Evolutionary conservation across 75 land plant species (phyloP).

Genomic region (Selaginella tamariscina): DNA sequence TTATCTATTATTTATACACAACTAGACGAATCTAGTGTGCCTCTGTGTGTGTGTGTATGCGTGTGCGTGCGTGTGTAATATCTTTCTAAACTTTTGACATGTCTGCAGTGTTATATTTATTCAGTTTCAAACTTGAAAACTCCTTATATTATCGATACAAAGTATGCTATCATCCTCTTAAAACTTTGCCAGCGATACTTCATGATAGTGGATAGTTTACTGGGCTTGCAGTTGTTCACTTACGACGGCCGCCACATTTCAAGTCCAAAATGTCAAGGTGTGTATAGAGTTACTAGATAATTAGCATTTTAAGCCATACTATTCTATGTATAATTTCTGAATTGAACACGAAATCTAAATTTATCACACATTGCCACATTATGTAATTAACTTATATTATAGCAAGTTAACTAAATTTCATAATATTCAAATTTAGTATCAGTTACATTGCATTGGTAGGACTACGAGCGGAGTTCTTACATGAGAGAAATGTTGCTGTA

Average conservation of each 20-base stretch:
- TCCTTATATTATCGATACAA: constrained; percentile 22
- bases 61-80: too few relatives aligned
- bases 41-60: too few relatives aligned
- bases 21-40: neutral
- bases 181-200: constrained; percentile 26
- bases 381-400: too few relatives aligned
- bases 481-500: constrained; percentile 22
- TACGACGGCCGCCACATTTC: constrained; percentile 26
- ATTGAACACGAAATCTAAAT: too few relatives aligned
- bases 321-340: too few relatives aligned
- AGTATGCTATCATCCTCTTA: constrained; percentile 19
- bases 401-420: too few relatives aligned
- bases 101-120: constrained; percentile 24
- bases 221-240: constrained; percentile 23
- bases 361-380: too few relatives aligned
- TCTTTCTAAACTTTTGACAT: neutral
- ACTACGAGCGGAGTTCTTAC: constrained; percentile 17
- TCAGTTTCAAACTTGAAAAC: constrained; percentile 22
- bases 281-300: too few relatives aligned
- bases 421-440: neutral
- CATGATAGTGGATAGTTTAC: constrained; percentile 21
- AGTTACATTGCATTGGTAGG: constrained; percentile 14
- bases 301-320: too few relatives aligned
- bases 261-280: constrained; percentile 26
- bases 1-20: too few relatives aligned